Conservation (phyloP, 2,329 filamentous ascomycete species). For the Rutstroemia sp. region DNA sequence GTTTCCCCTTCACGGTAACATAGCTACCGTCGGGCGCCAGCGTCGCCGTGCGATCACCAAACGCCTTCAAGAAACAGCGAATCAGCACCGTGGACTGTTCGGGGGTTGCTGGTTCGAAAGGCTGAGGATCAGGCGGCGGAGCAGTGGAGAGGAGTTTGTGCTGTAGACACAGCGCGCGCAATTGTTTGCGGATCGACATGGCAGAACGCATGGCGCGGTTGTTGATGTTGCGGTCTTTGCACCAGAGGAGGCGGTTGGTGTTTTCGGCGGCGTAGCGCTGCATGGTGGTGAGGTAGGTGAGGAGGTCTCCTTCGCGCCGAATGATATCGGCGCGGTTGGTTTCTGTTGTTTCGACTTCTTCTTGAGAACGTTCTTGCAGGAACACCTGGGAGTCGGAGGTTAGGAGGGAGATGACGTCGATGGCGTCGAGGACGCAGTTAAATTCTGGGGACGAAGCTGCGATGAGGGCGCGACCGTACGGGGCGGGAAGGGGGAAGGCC, state of each 20-base stretch:
- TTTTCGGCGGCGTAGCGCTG: conserved; percentile 53
- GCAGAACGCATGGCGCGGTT: conserved; percentile 55
- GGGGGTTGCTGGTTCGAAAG: conserved; percentile 46
- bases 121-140: conserved; percentile 44
- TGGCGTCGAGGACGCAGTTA: conserved; percentile 71
- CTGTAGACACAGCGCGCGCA: conserved; percentile 47
- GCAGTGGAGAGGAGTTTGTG: conserved; percentile 39
- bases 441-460: conserved; percentile 64
- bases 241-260: conserved; percentile 46
- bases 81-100: conserved; percentile 48
- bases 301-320: conserved; percentile 56
- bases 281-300: conserved; percentile 57
- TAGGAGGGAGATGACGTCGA: conserved; percentile 70
- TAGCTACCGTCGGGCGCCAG: conserved; percentile 55
- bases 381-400: conserved; percentile 59
- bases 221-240: conserved; percentile 49
- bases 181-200: conserved; percentile 53
- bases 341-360: conserved; percentile 46
- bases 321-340: conserved; percentile 48
- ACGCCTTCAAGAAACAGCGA: conserved; percentile 56
- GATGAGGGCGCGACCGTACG: conserved; percentile 74
- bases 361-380: conserved; percentile 50
- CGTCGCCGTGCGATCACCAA: conserved; percentile 53
- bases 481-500: conserved; percentile 72
- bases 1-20: conserved; percentile 51